Evolutionary conservation across 331 rosid genomes (phyloP), one percentile per base, ranked within the genome.

Genomic region (Malus hybrid): DNA sequence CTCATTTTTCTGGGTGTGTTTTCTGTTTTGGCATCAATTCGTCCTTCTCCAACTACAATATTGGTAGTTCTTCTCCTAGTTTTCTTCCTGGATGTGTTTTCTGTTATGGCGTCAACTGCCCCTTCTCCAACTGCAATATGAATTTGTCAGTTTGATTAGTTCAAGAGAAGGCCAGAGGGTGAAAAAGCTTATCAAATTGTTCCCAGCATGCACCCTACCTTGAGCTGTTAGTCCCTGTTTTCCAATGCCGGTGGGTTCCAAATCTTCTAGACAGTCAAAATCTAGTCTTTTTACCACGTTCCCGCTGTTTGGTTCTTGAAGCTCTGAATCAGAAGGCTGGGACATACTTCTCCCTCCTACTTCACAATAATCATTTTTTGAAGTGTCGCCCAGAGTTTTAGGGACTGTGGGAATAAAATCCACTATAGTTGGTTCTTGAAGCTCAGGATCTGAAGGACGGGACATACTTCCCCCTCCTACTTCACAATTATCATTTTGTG

Each of bases 11-110:
- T 18, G 20, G 65, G 14, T 11, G 72, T 22, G 36, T 14, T 59
- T 62, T 65, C 76, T 67, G 34, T 76, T 60, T 79, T 67, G 16
- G 70, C 63, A 22, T 31, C 68, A 36, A 59, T 81, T 76, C 69
- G 33, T 27, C 57, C 79, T 76, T 29, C 75, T 7, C 46, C 74
- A 20, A 42, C 48, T 42, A 11, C 48, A 42, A 42, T 42, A 11
- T 42, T 11, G 48, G 48, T 11, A 42, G 48, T 42, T 42, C 48
- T 42, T 42, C 48, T 42, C 48, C 14, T 42, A 42, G 48, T 42
- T 42, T 42, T 55, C 22, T 75, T 80, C 63, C 27, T 16, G n/a
- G 64, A 32, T 14, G 72, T 20, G 52, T n/a, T 64, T 61, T 65
- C 76, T 73, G 33, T 77, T 65, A 76, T 66, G 15, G 69, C 61